A percentile compares a stretch with the other conserved stretches of the same genome.
Conservation (phyloP, 2,329 filamentous ascomycete species). For the Fusarium nanum region DNA sequence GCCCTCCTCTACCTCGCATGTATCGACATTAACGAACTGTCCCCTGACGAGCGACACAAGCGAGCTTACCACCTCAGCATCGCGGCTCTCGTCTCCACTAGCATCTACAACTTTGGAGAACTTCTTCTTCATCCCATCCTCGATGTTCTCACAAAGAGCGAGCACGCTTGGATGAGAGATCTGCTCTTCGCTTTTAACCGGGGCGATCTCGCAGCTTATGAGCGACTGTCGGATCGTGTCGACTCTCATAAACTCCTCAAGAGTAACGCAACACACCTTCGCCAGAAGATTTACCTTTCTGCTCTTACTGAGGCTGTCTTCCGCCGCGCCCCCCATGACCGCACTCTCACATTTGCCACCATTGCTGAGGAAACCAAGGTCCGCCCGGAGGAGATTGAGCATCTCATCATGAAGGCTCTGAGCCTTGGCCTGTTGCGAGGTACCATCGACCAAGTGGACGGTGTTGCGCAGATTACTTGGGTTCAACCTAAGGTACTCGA, state of each 20-base stretch:
- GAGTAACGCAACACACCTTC: slow-evolving; percentile 84
- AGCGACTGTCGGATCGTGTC: slow-evolving; percentile 84
- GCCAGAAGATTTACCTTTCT: slow-evolving; percentile 98
- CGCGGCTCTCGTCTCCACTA: slow-evolving; percentile 90
- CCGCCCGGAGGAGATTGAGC: slow-evolving; percentile 90
- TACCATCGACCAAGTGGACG: slow-evolving; percentile 95
- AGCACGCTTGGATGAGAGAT: slow-evolving; percentile 87
- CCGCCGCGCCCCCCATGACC: slow-evolving; percentile 93
- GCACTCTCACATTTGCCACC: slow-evolving; percentile 89
- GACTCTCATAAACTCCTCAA: slow-evolving; percentile 81
- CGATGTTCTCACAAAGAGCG: slow-evolving; percentile 77
- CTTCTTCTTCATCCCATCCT: slow-evolving; percentile 97
- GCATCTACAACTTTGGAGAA: slow-evolving; percentile 99
- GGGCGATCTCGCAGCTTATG: slow-evolving; percentile 89
- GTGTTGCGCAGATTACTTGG: slow-evolving; percentile 96
- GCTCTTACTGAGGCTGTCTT: slow-evolving; percentile 97
- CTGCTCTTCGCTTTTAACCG: slow-evolving; percentile 98
- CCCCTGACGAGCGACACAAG: slow-evolving; percentile 78
- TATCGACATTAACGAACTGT: slow-evolving; percentile 83
- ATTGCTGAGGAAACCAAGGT: slow-evolving; percentile 96
- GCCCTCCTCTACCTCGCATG: slow-evolving; percentile 97
- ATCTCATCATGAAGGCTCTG: slow-evolving; percentile 98
- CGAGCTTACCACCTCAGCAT: slow-evolving; percentile 94
- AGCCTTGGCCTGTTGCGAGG: slow-evolving; percentile 90
- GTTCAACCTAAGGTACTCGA: slow-evolving; percentile 98